These are phyloP conservation scores for Cymbidium sinense DNA, from an alignment of 106 monocot genomes.

Conservation along the genomic window DNA sequence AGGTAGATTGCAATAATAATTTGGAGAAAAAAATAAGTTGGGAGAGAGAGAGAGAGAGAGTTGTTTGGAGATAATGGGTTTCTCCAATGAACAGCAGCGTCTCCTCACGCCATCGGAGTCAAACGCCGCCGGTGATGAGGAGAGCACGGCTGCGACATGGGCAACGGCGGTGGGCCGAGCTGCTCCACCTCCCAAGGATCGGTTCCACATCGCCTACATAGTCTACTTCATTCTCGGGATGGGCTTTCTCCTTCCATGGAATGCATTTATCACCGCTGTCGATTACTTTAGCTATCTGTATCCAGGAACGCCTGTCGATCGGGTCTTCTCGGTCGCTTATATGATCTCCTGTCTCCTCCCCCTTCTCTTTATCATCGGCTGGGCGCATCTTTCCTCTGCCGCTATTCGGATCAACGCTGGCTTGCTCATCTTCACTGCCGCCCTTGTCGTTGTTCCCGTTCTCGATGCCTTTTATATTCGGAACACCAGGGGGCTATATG, in stretches of 20 bases:
- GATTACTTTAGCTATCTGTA: conserved; percentile 97
- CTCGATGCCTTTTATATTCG: conserved; percentile 56
- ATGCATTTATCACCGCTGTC: conserved; percentile 94
- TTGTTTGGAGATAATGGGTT: not conserved
- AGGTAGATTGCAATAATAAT: too few relatives aligned
- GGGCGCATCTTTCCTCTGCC: conserved; percentile 43
- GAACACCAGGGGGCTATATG: conserved; percentile 36
- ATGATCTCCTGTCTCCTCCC: conserved; percentile 60
- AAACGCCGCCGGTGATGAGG: conserved; percentile 2
- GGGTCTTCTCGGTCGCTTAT: conserved; percentile 85
- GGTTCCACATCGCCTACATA: conserved; percentile 54
- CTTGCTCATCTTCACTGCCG: conserved; percentile 43
- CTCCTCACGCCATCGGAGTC: conserved; percentile 1
- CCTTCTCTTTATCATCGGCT: conserved; percentile 53
- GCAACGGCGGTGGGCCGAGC: not conserved
- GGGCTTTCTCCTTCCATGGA: conserved; percentile 93
- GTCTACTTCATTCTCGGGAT: conserved; percentile 77
- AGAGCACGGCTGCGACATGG: not conserved
- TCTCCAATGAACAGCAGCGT: conserved; percentile 3
- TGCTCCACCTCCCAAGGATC: conserved; percentile 49
- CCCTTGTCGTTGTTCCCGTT: conserved; percentile 52
- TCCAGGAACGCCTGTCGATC: conserved; percentile 61
- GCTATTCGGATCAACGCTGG: conserved; percentile 68
- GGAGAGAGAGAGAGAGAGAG: too few relatives aligned
- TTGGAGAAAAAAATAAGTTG: too few relatives aligned